Conservation (phyloP, 164 flowering plant genomes). For the Nymphaea colorata region DNA sequence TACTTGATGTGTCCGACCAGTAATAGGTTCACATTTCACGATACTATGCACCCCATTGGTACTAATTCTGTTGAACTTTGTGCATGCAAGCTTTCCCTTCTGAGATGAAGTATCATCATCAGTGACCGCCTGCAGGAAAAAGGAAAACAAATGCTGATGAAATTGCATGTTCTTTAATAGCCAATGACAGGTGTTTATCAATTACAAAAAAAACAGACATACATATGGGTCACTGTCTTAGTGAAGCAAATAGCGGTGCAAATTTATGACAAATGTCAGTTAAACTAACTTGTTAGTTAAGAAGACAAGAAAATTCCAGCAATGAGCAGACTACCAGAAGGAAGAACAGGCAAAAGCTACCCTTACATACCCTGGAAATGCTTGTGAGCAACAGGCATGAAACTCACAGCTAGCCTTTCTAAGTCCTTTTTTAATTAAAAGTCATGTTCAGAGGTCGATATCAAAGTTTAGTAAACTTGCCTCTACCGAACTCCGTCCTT, state of each 20-base stretch:
- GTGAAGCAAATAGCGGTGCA: background rate
- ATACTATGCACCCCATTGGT: slow-evolving; percentile 71
- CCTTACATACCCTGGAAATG: background rate
- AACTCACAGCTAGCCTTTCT: background rate
- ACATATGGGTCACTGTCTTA: no score
- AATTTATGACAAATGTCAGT: background rate
- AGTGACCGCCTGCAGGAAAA: slow-evolving; percentile 32
- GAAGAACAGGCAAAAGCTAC: background rate
- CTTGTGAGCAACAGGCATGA: background rate
- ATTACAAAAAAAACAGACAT: background rate
- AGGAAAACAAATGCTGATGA: background rate
- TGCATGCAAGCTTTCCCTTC: slow-evolving; percentile 73
- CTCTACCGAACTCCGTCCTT: slow-evolving; percentile 76
- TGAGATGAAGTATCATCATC: slow-evolving; percentile 14
- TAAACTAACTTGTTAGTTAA: background rate
- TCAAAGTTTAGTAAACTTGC: slow-evolving; percentile 17
- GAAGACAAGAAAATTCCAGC: background rate
- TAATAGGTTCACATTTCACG: slow-evolving; percentile 74
- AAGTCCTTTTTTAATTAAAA: no score
- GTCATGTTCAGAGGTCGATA: background rate
- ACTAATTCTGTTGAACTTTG: slow-evolving; percentile 68
- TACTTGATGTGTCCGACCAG: slow-evolving; percentile 96
- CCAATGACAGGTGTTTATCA: background rate
- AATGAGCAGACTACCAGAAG: background rate
- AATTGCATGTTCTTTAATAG: background rate